These are phyloP conservation scores for Triticum monococcum DNA, from an alignment of 176 grass and related monocot species.

Conservation along the genomic window DNA sequence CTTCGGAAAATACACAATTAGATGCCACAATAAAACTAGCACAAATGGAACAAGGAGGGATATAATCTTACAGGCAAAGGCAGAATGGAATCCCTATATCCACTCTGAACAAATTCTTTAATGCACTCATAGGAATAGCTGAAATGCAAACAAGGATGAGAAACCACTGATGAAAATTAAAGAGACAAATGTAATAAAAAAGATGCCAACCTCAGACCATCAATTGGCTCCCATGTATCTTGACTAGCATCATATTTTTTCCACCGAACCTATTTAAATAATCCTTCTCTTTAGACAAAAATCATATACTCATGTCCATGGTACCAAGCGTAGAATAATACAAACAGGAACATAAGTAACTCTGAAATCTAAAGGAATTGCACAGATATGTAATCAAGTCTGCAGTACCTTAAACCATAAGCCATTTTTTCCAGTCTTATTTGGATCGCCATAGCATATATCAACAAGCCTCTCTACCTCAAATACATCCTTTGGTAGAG, in stretches of 20 bases:
- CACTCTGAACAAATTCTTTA: background rate
- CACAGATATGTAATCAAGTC: background rate
- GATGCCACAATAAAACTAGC: background rate
- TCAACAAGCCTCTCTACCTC: conserved; percentile 57
- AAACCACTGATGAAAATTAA: background rate
- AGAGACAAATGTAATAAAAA: background rate
- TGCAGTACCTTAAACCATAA: conserved; percentile 58
- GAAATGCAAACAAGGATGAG: conserved; percentile 21
- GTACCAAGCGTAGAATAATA: background rate
- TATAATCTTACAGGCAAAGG: background rate
- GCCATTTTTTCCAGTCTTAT: conserved; percentile 29
- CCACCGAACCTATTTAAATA: conserved; percentile 51
- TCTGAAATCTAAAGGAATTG: background rate
- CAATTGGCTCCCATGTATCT: conserved; percentile 69
- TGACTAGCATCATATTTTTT: conserved; percentile 48
- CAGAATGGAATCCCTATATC: background rate
- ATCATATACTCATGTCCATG: background rate
- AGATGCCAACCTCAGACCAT: conserved; percentile 49
- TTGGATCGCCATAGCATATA: conserved; percentile 59
- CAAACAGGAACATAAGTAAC: background rate
- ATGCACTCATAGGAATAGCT: conserved; percentile 32
- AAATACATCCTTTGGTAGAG: conserved; percentile 36
- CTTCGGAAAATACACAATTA: background rate
- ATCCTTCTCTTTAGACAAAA: background rate
- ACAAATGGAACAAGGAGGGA: background rate